phyloP scores from a whole-genome alignment of 163 green algal species.

The Scenedesmus sp. region DNA sequence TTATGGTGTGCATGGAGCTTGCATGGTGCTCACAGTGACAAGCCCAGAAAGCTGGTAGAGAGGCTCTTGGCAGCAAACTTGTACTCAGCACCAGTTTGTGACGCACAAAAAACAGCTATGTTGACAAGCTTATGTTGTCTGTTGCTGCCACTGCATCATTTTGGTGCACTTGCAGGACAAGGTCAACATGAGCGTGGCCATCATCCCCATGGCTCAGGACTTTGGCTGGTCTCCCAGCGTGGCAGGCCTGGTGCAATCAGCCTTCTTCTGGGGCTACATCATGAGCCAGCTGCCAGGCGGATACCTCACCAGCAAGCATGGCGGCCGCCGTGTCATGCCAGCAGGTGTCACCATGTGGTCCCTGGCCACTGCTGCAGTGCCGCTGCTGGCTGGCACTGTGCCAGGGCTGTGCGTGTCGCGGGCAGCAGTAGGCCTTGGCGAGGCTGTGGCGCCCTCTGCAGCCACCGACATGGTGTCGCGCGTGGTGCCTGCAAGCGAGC shows the following conservation, averaged over 20 bases:
- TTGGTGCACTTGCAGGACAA: slow-evolving; percentile 67
- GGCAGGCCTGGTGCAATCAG: slow-evolving; percentile 90
- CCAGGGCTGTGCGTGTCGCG: slow-evolving; percentile 77
- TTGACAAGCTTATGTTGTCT: too few species aligned
- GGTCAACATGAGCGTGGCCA: slow-evolving; percentile 97
- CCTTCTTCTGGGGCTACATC: slow-evolving; percentile 97
- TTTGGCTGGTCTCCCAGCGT: slow-evolving; percentile 90
- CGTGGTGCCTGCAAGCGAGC: slow-evolving; percentile 66
- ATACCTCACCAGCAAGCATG: slow-evolving; percentile 72
- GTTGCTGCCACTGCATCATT: background rate
- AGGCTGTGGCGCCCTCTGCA: slow-evolving; percentile 82
- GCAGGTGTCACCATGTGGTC: slow-evolving; percentile 82
- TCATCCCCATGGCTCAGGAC: slow-evolving; percentile 96
- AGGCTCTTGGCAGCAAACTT: too few species aligned
- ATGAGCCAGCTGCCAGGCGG: slow-evolving; percentile 93
- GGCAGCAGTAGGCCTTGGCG: slow-evolving; percentile 82
- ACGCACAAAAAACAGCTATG: too few species aligned
- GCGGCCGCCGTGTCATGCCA: slow-evolving; percentile 80
- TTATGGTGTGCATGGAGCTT: too few species aligned
- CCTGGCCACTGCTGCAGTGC: slow-evolving; percentile 74
- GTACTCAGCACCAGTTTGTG: too few species aligned
- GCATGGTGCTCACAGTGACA: too few species aligned
- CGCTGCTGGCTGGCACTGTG: slow-evolving; percentile 75
- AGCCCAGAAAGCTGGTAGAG: too few species aligned
- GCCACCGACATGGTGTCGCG: slow-evolving; percentile 87